Percentiles rank a stretch among this genome's conserved stretches.
Evolutionary conservation across 441 rosid species (phyloP).

Genomic region (Croton laevigatus): DNA sequence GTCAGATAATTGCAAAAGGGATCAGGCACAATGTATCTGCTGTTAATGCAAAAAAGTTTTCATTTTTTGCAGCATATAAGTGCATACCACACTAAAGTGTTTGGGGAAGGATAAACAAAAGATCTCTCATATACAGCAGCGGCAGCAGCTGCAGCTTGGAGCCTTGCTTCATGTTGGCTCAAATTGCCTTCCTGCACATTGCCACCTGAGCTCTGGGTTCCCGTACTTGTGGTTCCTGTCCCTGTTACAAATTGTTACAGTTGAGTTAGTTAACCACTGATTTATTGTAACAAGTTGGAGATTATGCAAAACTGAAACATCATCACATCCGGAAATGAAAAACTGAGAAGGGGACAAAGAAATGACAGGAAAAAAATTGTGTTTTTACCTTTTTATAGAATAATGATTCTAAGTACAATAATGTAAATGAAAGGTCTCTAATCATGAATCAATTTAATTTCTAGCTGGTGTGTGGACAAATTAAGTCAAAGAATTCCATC

Average conservation of each 20-base stretch:
- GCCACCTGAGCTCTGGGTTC: constrained; percentile 45
- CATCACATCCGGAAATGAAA: neutral
- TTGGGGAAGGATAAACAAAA: constrained; percentile 81
- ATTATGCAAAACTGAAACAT: neutral
- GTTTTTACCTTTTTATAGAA: neutral
- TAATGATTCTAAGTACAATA: neutral
- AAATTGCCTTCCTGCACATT: constrained; percentile 36
- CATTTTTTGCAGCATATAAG: constrained; percentile 14
- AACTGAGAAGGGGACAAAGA: neutral
- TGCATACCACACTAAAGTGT: constrained; percentile 59
- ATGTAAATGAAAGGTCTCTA: neutral
- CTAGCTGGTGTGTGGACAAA: neutral
- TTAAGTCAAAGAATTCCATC: neutral
- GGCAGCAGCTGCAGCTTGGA: constrained; percentile 86
- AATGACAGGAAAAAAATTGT: neutral
- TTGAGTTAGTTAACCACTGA: neutral
- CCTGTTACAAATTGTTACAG: constrained; percentile 26
- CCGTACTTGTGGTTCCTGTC: constrained; percentile 40
- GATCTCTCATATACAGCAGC: constrained; percentile 85
- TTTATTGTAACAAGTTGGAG: neutral
- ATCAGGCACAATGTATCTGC: constrained; percentile 5
- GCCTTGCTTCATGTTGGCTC: constrained; percentile 71
- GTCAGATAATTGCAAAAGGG: neutral
- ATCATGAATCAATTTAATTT: neutral
- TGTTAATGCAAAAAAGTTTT: neutral